phyloP scores from a whole-genome alignment of 345 rosid species.

The Microcos paniculata region DNA sequence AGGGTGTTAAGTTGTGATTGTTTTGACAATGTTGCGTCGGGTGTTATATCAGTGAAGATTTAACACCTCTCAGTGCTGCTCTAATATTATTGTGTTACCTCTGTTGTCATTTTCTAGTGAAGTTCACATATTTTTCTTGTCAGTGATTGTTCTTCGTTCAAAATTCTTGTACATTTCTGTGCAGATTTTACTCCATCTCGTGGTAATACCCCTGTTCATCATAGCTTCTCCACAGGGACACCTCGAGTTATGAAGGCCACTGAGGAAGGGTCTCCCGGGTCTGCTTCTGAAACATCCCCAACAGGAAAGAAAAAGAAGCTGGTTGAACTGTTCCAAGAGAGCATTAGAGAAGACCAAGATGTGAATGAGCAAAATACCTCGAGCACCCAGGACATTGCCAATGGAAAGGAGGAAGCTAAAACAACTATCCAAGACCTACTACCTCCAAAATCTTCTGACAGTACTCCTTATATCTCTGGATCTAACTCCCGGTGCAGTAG shows the following conservation, averaged over 20 bases:
- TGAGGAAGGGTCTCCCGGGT: conserved; percentile 36
- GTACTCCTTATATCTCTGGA: conserved; percentile 55
- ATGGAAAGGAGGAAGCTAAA: conserved; percentile 29
- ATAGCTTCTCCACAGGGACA: conserved; percentile 42
- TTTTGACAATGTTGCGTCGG: neutral
- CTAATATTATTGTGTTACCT: neutral
- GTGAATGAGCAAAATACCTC: conserved; percentile 28
- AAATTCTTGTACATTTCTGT: neutral
- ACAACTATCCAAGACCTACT: conserved; percentile 31
- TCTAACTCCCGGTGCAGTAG: conserved; percentile 48
- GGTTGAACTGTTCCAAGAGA: conserved; percentile 68
- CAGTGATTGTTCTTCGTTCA: neutral
- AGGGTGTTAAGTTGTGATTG: neutral
- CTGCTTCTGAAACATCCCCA: conserved; percentile 43
- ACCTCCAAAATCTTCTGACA: conserved; percentile 38
- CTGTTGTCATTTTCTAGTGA: neutral
- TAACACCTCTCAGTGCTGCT: neutral
- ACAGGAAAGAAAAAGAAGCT: conserved; percentile 71
- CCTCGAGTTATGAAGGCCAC: conserved; percentile 36
- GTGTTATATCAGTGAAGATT: neutral
- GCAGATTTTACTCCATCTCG: conserved; percentile 93
- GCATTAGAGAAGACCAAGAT: conserved; percentile 42
- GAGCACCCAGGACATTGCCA: conserved; percentile 13
- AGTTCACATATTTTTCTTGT: too few species aligned
- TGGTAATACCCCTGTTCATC: conserved; percentile 81